Conservation (phyloP, 169 alveolate species). For the Prorocentrum cordatum region DNA sequence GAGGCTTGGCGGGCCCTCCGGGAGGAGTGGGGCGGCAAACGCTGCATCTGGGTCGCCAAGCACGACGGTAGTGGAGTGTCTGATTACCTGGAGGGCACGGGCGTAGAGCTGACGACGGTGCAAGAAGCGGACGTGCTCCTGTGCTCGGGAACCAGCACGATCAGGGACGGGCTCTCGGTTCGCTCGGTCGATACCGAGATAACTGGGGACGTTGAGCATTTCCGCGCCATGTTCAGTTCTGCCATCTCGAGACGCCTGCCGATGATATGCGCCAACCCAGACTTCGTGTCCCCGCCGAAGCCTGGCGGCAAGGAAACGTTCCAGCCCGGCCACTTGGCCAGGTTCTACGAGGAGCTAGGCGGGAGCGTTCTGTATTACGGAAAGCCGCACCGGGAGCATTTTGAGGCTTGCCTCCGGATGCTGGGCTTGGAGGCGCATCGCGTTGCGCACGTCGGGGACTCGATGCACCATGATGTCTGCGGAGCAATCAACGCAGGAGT, state of each 20-base stretch:
- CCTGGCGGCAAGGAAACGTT: background rate
- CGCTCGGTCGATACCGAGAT: background rate
- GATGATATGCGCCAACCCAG: conserved; percentile 13
- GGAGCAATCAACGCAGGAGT: background rate
- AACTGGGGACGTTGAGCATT: conserved; percentile 1
- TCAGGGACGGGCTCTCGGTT: background rate
- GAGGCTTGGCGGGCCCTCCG: conserved; percentile 15
- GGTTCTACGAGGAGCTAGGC: conserved; percentile 13
- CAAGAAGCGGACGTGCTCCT: background rate
- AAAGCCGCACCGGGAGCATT: conserved; percentile 6
- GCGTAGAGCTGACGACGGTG: background rate
- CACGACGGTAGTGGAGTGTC: conserved; percentile 18
- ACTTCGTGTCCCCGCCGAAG: conserved; percentile 9
- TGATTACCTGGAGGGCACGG: conserved; percentile 28
- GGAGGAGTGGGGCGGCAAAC: background rate
- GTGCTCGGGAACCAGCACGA: conserved; percentile 7
- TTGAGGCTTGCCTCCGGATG: conserved; percentile 6
- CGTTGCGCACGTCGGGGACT: conserved; percentile 9
- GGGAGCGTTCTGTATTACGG: background rate
- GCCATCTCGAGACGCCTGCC: conserved; percentile 8
- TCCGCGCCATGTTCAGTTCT: background rate
- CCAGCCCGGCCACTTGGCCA: background rate
- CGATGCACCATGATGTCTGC: conserved; percentile 1
- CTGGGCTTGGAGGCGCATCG: background rate
- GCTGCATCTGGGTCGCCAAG: conserved; percentile 25